These are phyloP conservation scores for Avena insularis DNA, from an alignment of 176 grass and related monocot species.

Conservation along the genomic window DNA sequence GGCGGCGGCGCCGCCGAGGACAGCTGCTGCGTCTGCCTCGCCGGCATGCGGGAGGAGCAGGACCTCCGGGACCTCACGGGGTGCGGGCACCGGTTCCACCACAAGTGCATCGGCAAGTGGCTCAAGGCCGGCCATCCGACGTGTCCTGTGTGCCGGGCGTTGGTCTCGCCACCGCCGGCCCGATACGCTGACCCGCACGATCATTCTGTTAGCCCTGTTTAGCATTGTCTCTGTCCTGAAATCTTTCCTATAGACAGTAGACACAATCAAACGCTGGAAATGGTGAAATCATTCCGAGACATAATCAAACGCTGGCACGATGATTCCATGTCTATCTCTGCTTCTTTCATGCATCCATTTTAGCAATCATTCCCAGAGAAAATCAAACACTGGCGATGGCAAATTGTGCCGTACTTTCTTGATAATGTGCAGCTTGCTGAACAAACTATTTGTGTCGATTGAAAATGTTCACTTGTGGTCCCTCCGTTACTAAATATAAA, in stretches of 20 bases:
- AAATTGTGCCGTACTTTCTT: not conserved
- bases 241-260: not conserved
- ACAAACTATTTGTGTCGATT: not conserved
- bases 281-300: too few relatives aligned
- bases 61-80: slow-evolving; percentile 52
- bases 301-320: too few relatives aligned
- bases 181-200: not conserved
- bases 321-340: too few relatives aligned
- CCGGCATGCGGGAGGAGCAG: slow-evolving; percentile 59
- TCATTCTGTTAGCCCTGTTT: slow-evolving; percentile 51
- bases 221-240: slow-evolving; percentile 30
- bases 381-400: not conserved
- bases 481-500: too few relatives aligned
- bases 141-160: slow-evolving; percentile 66
- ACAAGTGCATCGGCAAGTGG: slow-evolving; percentile 75
- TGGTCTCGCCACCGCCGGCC: slow-evolving; percentile 40
- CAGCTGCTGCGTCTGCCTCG: slow-evolving; percentile 71
- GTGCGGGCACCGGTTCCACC: slow-evolving; percentile 72
- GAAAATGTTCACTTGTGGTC: not conserved
- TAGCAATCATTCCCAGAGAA: slow-evolving; percentile 2
- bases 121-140: slow-evolving; percentile 60
- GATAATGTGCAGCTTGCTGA: not conserved
- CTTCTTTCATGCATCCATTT: not conserved
- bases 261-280: too few relatives aligned
- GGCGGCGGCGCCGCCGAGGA: slow-evolving; percentile 8